Base-by-base conservation (phyloP, 176 grass and related monocot genomes). In the Musa acuminata region DNA sequence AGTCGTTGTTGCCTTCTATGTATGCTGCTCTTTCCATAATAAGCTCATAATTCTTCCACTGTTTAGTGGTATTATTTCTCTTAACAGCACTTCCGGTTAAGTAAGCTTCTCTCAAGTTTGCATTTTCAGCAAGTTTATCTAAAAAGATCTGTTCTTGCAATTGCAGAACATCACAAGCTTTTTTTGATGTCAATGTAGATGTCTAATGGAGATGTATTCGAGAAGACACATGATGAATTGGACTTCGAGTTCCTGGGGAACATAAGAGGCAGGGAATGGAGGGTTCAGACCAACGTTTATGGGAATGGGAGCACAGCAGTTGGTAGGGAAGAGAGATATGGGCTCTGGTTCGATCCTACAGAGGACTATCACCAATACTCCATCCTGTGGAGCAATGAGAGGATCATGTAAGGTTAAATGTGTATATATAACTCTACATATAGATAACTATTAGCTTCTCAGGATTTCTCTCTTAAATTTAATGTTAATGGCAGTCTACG, bases 171-270 rank as follows among this genome's bases (percentile, higher is more conserved):
- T 76, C 20, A 29, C 51, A 73, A 66, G 53, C 78, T 75, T 77
- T 12, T 55, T 62, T 79, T 83, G 8, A 0, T 55, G 71, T 8
- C 49, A 53, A 49, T 26, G 52, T 71, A 96, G 93, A 92, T 96
- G 89, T 96, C 93, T 0, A 96, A 96, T 76, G 87, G 87, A 54
- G 89, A 96, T 80, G 87, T 88, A 76, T 96, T 85, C 55, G 89
- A 92, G 85, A 80, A 80, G 84, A 96, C 85, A 43, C 93, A 96
- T 78, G 93, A 96, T 78, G 93, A 96, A 72, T 69, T 96, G 53
- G 93, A 96, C 82, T 96, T 96, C 66, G 93, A 96, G 83, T 96
- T 96, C 87, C 83, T 96, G 60, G 93, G 93, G 71, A 96, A 90
- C 66, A 69, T 90, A 53, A 84, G 71, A 26, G 93, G 89, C 0